Evolutionary conservation across 352 stramenopile species (phyloP), one percentile per base, ranked within the genome.

Genomic region (Pythium volutum): DNA sequence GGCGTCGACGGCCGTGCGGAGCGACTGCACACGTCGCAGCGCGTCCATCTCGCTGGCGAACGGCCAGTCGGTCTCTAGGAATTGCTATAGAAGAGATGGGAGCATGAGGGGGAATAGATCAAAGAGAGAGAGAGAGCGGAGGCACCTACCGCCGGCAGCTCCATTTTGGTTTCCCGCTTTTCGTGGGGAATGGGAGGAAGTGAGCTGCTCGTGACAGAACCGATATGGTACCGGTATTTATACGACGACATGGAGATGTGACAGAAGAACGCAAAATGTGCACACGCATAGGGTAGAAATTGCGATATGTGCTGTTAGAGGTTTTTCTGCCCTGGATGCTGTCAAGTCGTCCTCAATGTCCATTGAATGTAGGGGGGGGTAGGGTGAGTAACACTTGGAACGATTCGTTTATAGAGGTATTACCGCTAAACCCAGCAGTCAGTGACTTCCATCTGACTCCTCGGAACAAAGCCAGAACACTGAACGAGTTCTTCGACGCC

Each of bases 21-120:
- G 64, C 26, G 47, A 31, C 33, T 81, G 69, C 39, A 71, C 75
- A 48, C 82, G 78, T 45, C 72, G 64, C 18, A 89, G 74, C 39
- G 80, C 61, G 50, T 76, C 73, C n/a, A 89, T 75, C 45, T 91
- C 79, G 2, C n/a, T 55, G 46, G 72, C 66, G 49, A 79, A 84
- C 15, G 69, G 70, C 82, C 79, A 89, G 14, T 88, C 68, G 33
- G 66, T 70, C 12, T 84, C 69, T 0, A 76, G 47, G n/a, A 89
- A 53, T n/a, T 68, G 64, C 81, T 91, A 61, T 39, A 26, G 23
- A 20, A 41, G 7, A 46, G 18, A 42, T 36, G 52, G 15, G 26
- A 6, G 7, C 1, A 26, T 14, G 12, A 31, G 27, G 25, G 14
- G 23, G 12, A 34, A 48, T n/a, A n/a, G n/a, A n/a, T n/a, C n/a